phyloP scores from a whole-genome alignment of 2,329 filamentous ascomycete genomes.

The Diaporthe aspalathi region DNA sequence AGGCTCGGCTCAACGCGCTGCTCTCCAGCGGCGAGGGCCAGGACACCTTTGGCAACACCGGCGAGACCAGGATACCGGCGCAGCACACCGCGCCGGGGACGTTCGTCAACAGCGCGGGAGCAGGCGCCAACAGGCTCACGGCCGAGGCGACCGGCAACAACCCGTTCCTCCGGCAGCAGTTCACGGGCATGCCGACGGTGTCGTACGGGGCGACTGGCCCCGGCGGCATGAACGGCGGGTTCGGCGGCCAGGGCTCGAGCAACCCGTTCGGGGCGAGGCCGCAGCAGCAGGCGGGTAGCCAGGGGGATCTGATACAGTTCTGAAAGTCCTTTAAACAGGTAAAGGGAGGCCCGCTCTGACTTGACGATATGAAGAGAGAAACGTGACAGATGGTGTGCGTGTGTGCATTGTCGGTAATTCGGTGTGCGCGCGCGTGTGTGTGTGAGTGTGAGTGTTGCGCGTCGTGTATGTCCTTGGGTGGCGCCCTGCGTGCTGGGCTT shows the following conservation, averaged over 20 bases:
- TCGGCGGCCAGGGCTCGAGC: constrained; percentile 56
- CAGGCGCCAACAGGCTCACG: constrained; percentile 78
- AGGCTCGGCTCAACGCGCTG: constrained; percentile 85
- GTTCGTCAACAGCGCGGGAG: constrained; percentile 94
- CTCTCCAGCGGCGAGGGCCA: constrained; percentile 90
- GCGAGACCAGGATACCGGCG: constrained; percentile 91
- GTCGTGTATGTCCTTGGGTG: constrained; percentile 24
- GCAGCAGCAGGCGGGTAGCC: constrained; percentile 59
- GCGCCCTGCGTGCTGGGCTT: constrained; percentile 30
- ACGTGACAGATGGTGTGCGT: constrained; percentile 11
- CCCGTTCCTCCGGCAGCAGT: constrained; percentile 87
- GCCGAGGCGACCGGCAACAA: constrained; percentile 84
- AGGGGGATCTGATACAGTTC: constrained; percentile 71
- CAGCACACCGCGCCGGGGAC: constrained; percentile 97
- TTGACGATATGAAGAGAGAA: not conserved
- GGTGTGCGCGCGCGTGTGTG: constrained; percentile 24
- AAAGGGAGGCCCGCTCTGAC: not conserved
- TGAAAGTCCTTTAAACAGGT: constrained; percentile 45
- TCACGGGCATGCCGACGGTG: constrained; percentile 77
- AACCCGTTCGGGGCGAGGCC: constrained; percentile 71
- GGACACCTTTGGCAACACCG: constrained; percentile 98
- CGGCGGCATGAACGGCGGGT: constrained; percentile 63
- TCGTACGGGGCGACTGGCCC: constrained; percentile 69
- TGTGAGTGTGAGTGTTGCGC: not conserved
- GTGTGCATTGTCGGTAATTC: constrained; percentile 14